Evolutionary conservation across 805 yeast species (phyloP), one percentile per base, ranked within the genome.

Genomic region (Lipomyces kockii): DNA sequence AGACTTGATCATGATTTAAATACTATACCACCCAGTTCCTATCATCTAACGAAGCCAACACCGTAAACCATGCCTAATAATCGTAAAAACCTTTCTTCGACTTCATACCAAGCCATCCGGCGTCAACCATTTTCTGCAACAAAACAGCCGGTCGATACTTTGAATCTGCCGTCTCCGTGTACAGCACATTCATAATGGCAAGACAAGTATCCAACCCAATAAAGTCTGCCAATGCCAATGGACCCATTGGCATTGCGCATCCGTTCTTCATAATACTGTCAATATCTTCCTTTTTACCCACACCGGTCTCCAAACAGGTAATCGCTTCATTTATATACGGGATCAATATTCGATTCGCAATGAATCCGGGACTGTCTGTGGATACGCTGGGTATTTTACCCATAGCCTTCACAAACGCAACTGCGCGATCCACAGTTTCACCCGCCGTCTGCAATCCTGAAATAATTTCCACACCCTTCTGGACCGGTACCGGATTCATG

Each of bases 241-340:
- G 83, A 6, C 83, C 83, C 82, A 81, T 80, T 29, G 83, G 83
- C 82, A 81, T 78, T 32, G 83, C 83, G 67, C 83, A 81, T 32
- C 83, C 83, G 67, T 79, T 80, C 73, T 76, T 78, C 83, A 81
- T 80, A 71, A 81, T 81, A 68, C 72, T 78, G 74, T 81, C 83
- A 62, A 81, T 80, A 66, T 80, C 82, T 66, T 81, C 82, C 64
- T 76, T 74, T 39, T 69, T 51, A 57, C 83, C 83, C 29, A 80
- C 67, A 12, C 83, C 83, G 11, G 79, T 77, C 74, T 81, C 83
- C 9, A 77, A 67, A 53, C 79, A 74, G 49, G 79, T 73, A 63
- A 80, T 76, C 17, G 83, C 83, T 74, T 81, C 83, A 69, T 81
- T 81, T 73, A 81, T 78, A 73, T 81, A 81, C 17, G 83, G 83